Conservation (phyloP, 306 rosid genomes). For the Potentilla sterilis region DNA sequence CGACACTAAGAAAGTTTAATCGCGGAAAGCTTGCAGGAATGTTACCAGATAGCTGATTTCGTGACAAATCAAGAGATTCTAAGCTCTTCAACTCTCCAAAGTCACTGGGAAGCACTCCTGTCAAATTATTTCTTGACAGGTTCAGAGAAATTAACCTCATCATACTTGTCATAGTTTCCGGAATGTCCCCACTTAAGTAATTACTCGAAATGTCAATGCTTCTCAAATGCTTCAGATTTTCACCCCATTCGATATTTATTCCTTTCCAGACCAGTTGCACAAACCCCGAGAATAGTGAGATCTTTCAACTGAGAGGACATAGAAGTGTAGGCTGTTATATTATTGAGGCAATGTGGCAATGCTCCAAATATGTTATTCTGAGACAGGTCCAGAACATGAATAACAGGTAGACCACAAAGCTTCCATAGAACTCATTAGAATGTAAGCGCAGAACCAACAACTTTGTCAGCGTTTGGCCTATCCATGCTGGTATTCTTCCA, state of each 20-base stretch:
- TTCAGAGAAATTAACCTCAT: conserved; percentile 20
- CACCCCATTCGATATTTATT: not conserved
- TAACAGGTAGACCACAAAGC: not conserved
- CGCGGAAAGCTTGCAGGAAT: conserved; percentile 19
- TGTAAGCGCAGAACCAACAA: too few species aligned
- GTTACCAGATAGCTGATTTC: conserved; percentile 28
- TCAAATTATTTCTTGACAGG: conserved; percentile 20
- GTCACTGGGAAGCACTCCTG: conserved; percentile 15
- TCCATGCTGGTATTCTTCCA: too few species aligned
- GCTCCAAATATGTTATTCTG: not conserved
- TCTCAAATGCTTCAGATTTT: conserved; percentile 16
- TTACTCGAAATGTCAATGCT: conserved; percentile 39
- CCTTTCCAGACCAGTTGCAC: conserved; percentile 31
- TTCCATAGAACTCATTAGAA: too few species aligned
- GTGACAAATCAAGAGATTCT: conserved; percentile 35
- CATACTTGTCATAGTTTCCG: conserved; percentile 19
- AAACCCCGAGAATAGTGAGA: not conserved
- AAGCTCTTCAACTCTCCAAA: conserved; percentile 7
- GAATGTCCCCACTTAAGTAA: conserved; percentile 22
- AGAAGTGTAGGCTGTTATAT: conserved; percentile 17
- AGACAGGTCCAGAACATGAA: conserved; percentile 21
- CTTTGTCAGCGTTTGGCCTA: too few species aligned
- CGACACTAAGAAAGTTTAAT: not conserved
- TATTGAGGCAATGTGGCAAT: conserved; percentile 9
- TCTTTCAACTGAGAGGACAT: not conserved